Evolutionary conservation across 495 filamentous ascomycete genomes (phyloP).

Genomic region (Halenospora varia): DNA sequence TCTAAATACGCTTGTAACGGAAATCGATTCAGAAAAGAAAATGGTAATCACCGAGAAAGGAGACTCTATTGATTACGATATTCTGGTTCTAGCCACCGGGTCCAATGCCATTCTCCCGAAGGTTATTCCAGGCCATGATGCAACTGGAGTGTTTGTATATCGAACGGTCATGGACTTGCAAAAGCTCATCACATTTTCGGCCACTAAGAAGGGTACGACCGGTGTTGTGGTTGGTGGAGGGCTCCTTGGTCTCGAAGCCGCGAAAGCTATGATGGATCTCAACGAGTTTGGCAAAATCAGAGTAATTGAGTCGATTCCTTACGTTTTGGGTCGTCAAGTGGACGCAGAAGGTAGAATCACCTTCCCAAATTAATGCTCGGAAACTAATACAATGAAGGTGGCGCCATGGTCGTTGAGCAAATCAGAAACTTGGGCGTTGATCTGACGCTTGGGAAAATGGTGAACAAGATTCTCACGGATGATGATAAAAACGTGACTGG

Average conservation of each 20-base stretch:
- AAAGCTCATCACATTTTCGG: constrained; percentile 73
- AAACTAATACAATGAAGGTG: constrained; percentile 25
- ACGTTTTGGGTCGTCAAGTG: constrained; percentile 83
- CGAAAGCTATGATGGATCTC: constrained; percentile 92
- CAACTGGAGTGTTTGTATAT: constrained; percentile 94
- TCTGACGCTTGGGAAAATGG: constrained; percentile 71
- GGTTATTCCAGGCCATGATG: constrained; percentile 79
- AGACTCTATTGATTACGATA: constrained; percentile 71
- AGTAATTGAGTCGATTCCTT: constrained; percentile 83
- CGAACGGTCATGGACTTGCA: constrained; percentile 86
- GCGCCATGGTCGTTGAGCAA: constrained; percentile 78
- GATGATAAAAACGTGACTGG: constrained; percentile 67
- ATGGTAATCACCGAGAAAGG: constrained; percentile 69
- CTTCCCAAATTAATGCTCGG: background rate
- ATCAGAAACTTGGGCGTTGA: constrained; percentile 79
- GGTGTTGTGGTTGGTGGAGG: constrained; percentile 90
- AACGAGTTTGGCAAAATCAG: constrained; percentile 73
- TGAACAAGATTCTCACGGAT: constrained; percentile 66
- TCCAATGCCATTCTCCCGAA: constrained; percentile 83
- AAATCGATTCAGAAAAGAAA: constrained; percentile 62
- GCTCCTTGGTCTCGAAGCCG: constrained; percentile 84
- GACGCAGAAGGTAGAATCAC: constrained; percentile 62
- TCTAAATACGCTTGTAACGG: constrained; percentile 74
- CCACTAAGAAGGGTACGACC: constrained; percentile 59
- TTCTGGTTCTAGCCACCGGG: constrained; percentile 86